Evolutionary conservation across 345 rosid species (phyloP).

Genomic region (Corchorus capsularis): DNA sequence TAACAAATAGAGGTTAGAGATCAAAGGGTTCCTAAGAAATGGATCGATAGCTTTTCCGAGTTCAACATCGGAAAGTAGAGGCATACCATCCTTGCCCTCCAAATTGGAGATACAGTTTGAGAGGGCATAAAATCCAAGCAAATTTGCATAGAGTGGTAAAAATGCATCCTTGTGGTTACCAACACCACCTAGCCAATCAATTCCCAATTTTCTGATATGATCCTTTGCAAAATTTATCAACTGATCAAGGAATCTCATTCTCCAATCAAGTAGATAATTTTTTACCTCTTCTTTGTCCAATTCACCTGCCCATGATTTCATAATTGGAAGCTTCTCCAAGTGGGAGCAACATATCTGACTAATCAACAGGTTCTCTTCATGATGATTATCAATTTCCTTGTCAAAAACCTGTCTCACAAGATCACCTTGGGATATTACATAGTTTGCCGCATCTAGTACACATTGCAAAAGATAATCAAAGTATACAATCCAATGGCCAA

Average conservation of each 20-base stretch:
- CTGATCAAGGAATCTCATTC: conserved; percentile 52
- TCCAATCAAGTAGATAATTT: conserved; percentile 56
- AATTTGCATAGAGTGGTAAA: conserved; percentile 75
- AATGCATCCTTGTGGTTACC: conserved; percentile 95
- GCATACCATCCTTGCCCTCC: conserved; percentile 29
- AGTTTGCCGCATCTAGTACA: conserved; percentile 55
- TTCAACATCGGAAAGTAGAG: conserved; percentile 44
- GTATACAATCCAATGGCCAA: conserved; percentile 82
- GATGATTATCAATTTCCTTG: conserved; percentile 93
- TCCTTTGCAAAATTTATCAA: conserved; percentile 58
- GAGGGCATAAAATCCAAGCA: conserved; percentile 76
- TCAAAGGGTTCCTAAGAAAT: conserved; percentile 69
- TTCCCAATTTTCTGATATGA: conserved; percentile 39
- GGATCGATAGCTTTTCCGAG: conserved; percentile 60
- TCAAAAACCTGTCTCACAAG: conserved; percentile 87
- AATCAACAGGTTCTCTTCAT: conserved; percentile 86
- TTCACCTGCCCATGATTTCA: conserved; percentile 28
- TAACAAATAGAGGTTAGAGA: conserved; percentile 58
- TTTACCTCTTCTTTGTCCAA: conserved; percentile 27
- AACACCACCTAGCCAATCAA: conserved; percentile 73
- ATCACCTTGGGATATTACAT: conserved; percentile 51
- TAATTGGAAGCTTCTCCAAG: conserved; percentile 55
- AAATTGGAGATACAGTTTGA: conserved; percentile 57
- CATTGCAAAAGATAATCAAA: conserved; percentile 57
- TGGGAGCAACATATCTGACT: conserved; percentile 77